Evolutionary conservation across 768 basidiomycete species (phyloP), one percentile per base, ranked within the genome.

Genomic region (Ramaria rubella): DNA sequence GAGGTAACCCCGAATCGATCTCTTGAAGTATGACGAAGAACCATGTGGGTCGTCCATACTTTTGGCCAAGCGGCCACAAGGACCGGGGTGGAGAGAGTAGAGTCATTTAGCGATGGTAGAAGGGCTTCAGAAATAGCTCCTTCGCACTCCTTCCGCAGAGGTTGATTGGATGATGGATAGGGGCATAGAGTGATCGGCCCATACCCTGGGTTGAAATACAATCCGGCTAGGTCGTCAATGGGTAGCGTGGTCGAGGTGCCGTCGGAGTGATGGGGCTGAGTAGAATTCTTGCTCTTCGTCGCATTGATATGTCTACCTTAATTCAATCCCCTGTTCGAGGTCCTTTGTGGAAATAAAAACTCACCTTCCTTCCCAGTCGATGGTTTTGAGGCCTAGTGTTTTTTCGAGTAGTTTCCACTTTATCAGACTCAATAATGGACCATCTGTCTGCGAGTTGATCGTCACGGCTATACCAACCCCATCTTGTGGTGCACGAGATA

Each of bases 151-250:
- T n/a, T n/a, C n/a, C n/a, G n/a, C n/a, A n/a, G n/a, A n/a, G n/a
- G n/a, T 49, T 4, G n/a, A 24, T 15, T 5, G 17, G 46, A 49
- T 12, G 45, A 11, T 48, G 3, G 17, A 11, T 49, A 49, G 34
- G 67, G 59, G 51, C 76, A 78, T 14, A 78, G 65, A 2, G 67
- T 68, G 46, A 77, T 57, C 2, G 66, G 53, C 34, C 71, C 72
- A 36, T 78, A 77, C 14, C 73, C 73, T 1, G 68, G 61, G 51
- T 71, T 64, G 3, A 48, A 9, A 59, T 76, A 79, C 0, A 68
- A 70, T 11, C 77, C 75, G 6, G 69, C 58, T 38, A 73, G 68
- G 0, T 58, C 62, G 1, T 67, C 63, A 17, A 73, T 52, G 5
- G 62, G 44, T 12, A 52, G 17, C 2, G 5, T 33, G 21, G 53